Conservation (phyloP, 768 basidiomycete genomes). For the Tricholoma sp. region DNA sequence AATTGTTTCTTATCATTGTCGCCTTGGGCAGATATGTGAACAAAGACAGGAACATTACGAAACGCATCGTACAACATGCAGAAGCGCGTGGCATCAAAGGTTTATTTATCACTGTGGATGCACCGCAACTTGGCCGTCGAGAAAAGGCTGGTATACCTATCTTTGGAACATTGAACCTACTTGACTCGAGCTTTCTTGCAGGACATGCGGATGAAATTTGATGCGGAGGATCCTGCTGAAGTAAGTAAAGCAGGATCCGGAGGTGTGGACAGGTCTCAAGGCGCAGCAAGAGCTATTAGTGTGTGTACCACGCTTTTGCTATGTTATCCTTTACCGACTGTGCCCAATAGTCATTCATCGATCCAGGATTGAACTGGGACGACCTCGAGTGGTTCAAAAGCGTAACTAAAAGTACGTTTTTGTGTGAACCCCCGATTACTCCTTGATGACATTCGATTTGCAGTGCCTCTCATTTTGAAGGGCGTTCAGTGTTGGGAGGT, state of each 20-base stretch:
- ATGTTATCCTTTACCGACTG: not conserved
- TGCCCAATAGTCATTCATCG: constrained; percentile 76
- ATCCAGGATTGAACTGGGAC: constrained; percentile 82
- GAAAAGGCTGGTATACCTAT: constrained; percentile 52
- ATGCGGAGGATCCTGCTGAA: constrained; percentile 65
- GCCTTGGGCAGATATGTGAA: constrained; percentile 70
- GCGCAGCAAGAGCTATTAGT: constrained; percentile 91
- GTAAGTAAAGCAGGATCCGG: constrained; percentile 46
- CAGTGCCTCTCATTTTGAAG: constrained; percentile 89
- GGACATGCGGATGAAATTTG: constrained; percentile 98
- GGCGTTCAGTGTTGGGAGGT: constrained; percentile 86
- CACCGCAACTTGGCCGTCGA: constrained; percentile 89
- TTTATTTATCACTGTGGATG: constrained; percentile 96
- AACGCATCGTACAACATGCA: constrained; percentile 84
- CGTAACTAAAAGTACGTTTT: constrained; percentile 55
- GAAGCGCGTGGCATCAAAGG: constrained; percentile 88
- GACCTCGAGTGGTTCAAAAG: constrained; percentile 80
- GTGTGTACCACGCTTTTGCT: constrained; percentile 34
- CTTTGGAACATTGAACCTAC: not conserved
- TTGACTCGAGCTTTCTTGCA: constrained; percentile 7
- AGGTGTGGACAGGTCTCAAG: constrained; percentile 77
- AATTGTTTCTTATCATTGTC: not conserved
- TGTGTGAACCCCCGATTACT: constrained; percentile 20
- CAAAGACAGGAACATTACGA: constrained; percentile 80
- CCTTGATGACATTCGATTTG: constrained; percentile 18